Conservation (phyloP, 352 stramenopile genomes). For the Globisporangium nodosum region DNA sequence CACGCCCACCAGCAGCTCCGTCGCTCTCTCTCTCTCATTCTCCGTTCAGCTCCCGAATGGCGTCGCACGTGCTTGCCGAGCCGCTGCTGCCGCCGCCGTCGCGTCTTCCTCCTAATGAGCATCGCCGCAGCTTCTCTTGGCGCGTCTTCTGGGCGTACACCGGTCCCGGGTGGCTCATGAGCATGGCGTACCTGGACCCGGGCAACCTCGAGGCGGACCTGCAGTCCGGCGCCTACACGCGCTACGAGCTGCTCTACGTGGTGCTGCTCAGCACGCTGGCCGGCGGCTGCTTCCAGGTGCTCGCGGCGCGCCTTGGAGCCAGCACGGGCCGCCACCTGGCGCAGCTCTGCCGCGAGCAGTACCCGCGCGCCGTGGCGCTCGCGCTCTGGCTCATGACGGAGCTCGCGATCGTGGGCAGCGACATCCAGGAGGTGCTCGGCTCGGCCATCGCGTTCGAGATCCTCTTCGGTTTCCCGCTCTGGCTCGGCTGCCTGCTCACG, state of each 20-base stretch:
- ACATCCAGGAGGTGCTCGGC: constrained; percentile 91
- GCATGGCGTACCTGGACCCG: constrained; percentile 94
- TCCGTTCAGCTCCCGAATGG: neutral
- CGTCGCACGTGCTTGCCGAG: neutral
- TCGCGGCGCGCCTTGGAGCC: constrained; percentile 90
- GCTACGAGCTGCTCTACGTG: constrained; percentile 88
- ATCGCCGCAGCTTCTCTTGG: constrained; percentile 20
- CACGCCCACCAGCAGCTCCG: too few species aligned
- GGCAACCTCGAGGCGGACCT: constrained; percentile 96
- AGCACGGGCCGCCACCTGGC: constrained; percentile 91
- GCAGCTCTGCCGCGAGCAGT: constrained; percentile 78
- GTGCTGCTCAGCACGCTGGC: constrained; percentile 87
- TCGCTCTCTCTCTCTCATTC: too few species aligned
- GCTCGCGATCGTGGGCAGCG: constrained; percentile 87
- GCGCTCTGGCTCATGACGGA: constrained; percentile 91
- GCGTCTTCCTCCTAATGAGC: neutral
- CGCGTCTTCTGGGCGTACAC: constrained; percentile 76
- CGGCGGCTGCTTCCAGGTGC: constrained; percentile 90
- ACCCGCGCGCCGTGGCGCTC: constrained; percentile 69
- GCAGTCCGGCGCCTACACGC: constrained; percentile 86
- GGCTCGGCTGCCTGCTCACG: constrained; percentile 85
- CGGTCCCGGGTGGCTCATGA: constrained; percentile 88
- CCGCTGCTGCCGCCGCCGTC: neutral
- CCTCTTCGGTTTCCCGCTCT: constrained; percentile 87
- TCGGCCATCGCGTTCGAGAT: constrained; percentile 91